Evolutionary conservation across 2,329 filamentous ascomycete species (phyloP).

Genomic region (Aspergillus fumigatus): DNA sequence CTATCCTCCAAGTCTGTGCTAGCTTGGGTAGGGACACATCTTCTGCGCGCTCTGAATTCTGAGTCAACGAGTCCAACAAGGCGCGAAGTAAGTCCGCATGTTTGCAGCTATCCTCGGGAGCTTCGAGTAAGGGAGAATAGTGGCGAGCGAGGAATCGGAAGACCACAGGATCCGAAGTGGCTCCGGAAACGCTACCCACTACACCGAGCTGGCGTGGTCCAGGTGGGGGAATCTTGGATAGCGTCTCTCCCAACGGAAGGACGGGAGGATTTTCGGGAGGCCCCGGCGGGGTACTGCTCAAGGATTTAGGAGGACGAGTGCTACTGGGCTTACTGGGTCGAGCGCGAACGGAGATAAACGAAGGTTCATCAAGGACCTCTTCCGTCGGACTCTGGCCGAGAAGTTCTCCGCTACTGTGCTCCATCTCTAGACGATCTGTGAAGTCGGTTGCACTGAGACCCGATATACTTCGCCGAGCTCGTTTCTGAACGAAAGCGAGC

Average conservation of each 20-base stretch:
- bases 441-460: conserved; percentile 39
- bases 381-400: conserved; percentile 52
- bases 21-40: conserved; percentile 47
- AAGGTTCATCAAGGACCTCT: conserved; percentile 54
- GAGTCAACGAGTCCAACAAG: conserved; percentile 44
- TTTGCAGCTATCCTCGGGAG: conserved; percentile 16
- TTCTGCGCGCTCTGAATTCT: conserved; percentile 53
- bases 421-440: conserved; percentile 38
- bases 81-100: conserved; percentile 25
- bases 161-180: conserved; percentile 36
- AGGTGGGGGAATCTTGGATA: conserved; percentile 40
- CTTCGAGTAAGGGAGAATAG: conserved; percentile 38
- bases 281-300: conserved; percentile 51
- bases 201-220: conserved; percentile 45
- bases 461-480: conserved; percentile 41
- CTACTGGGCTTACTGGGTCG: conserved; percentile 45
- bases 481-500: conserved; percentile 50
- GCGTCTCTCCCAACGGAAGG: conserved; percentile 48
- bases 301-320: conserved; percentile 48
- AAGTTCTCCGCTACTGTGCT: conserved; percentile 43
- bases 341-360: conserved; percentile 47
- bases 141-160: conserved; percentile 42
- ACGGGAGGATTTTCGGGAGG: conserved; percentile 44
- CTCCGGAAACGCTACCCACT: conserved; percentile 47
- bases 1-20: conserved; percentile 57